Evolutionary conservation across 1,139 yeast genomes (phyloP).

Genomic region (Meyerozyma guilliermondii): DNA sequence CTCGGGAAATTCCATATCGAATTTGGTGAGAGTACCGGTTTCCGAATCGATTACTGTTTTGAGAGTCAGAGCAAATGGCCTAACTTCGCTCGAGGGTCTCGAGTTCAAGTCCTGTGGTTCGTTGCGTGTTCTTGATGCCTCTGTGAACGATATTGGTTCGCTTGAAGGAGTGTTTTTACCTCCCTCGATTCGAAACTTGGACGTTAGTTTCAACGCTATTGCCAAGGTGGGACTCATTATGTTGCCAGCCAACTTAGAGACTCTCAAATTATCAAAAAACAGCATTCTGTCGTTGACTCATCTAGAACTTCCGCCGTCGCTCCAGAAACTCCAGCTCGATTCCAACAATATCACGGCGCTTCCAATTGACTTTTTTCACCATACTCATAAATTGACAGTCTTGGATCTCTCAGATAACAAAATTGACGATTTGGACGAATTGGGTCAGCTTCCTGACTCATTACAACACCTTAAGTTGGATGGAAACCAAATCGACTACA

Average conservation of each 20-base stretch:
- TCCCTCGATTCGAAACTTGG: conserved; percentile 9
- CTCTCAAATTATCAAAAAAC: conserved; percentile 15
- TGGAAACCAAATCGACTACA: conserved; percentile 20
- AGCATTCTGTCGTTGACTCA: conserved; percentile 9
- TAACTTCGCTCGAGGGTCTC: conserved; percentile 14
- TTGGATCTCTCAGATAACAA: conserved; percentile 16
- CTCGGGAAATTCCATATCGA: conserved; percentile 15
- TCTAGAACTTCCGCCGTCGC: conserved; percentile 11
- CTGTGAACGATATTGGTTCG: conserved; percentile 11
- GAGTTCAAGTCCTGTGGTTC: conserved; percentile 7
- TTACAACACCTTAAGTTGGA: conserved; percentile 15
- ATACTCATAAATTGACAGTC: conserved; percentile 8
- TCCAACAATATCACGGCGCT: conserved; percentile 14
- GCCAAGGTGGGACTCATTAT: conserved; percentile 6
- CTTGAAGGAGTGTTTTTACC: conserved; percentile 12
- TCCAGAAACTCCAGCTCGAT: conserved; percentile 14
- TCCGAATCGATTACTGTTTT: conserved; percentile 13
- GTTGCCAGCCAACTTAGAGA: conserved; percentile 13
- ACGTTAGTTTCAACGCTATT: conserved; percentile 16
- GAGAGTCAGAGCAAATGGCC: conserved; percentile 15
- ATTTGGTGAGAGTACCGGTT: conserved; percentile 10
- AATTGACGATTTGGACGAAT: conserved; percentile 22
- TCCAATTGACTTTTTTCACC: conserved; percentile 11
- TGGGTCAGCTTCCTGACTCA: conserved; percentile 17
- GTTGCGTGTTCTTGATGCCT: conserved; percentile 10